A percentile compares a stretch with the other conserved stretches of the same genome.
Conservation (phyloP, 192 early-diverging fungal species). For the Cladochytrium replicatum region DNA sequence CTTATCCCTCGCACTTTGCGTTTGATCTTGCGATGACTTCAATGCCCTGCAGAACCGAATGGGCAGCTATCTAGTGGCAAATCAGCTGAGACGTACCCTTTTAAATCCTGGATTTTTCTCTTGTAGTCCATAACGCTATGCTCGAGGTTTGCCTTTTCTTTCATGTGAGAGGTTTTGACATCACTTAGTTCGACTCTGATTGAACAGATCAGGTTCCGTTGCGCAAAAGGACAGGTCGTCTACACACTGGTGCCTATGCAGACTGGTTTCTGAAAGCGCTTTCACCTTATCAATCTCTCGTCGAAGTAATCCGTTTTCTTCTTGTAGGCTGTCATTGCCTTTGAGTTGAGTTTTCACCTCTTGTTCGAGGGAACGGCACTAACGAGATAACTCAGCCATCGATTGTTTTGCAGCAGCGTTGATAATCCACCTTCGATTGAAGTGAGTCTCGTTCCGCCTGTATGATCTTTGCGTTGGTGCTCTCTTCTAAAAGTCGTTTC, state of each 20-base stretch:
- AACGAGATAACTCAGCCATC: neutral
- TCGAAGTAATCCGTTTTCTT: constrained; percentile 14
- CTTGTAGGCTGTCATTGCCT: constrained; percentile 13
- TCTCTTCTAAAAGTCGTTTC: constrained; percentile 19
- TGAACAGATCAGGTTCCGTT: neutral
- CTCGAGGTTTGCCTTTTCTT: constrained; percentile 15
- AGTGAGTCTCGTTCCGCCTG: constrained; percentile 28
- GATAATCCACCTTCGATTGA: constrained; percentile 2
- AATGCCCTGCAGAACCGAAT: constrained; percentile 5
- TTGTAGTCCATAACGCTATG: constrained; percentile 20
- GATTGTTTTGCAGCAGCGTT: neutral
- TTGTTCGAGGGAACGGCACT: constrained; percentile 10
- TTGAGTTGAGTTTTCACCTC: constrained; percentile 10
- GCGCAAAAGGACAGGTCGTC: neutral
- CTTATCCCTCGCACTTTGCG: constrained; percentile 17
- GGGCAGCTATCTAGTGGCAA: neutral
- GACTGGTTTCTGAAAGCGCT: constrained; percentile 15
- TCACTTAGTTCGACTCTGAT: constrained; percentile 25
- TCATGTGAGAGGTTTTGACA: constrained; percentile 17
- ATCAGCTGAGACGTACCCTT: constrained; percentile 13
- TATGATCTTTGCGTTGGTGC: constrained; percentile 16
- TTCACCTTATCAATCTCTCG: constrained; percentile 24
- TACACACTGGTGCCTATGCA: constrained; percentile 21
- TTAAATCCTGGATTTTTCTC: constrained; percentile 16
- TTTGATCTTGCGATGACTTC: constrained; percentile 13